Percentiles rank a stretch among this genome's conserved stretches.
phyloP scores from a whole-genome alignment of 2,329 filamentous ascomycete genomes.

The Fusarium veterinarium region DNA sequence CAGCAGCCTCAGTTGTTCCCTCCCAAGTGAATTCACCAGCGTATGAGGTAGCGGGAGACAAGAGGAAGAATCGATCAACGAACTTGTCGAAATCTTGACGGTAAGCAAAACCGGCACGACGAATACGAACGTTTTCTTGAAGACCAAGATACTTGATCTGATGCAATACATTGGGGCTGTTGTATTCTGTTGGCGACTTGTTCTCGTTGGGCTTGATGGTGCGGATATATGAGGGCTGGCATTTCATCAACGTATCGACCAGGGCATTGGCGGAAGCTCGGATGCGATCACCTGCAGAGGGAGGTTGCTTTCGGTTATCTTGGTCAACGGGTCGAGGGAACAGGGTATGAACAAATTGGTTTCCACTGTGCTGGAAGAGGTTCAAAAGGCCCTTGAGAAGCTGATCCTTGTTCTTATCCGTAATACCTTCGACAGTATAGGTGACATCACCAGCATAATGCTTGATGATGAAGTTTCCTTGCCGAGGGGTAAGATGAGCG shows the following conservation, averaged over 20 bases:
- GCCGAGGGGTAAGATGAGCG: constrained; percentile 88
- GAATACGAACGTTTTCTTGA: constrained; percentile 99
- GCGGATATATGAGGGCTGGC: constrained; percentile 95
- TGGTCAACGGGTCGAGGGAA: constrained; percentile 96
- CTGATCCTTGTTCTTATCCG: constrained; percentile 99
- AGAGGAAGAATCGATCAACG: constrained; percentile 93
- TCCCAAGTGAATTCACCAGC: constrained; percentile 98
- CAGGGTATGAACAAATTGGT: constrained; percentile 85
- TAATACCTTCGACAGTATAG: constrained; percentile 96
- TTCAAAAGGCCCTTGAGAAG: constrained; percentile 93
- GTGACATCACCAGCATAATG: constrained; percentile 98
- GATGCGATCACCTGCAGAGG: constrained; percentile 96
- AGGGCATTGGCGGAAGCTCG: constrained; percentile 94
- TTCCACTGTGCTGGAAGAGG: constrained; percentile 84
- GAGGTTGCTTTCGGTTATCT: constrained; percentile 93
- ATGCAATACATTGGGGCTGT: constrained; percentile 90
- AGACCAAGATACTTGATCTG: constrained; percentile 99
- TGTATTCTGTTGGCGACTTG: constrained; percentile 95
- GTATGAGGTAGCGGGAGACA: constrained; percentile 94
- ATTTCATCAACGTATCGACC: constrained; percentile 96
- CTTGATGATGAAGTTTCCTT: constrained; percentile 98
- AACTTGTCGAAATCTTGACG: constrained; percentile 98
- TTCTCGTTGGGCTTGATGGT: constrained; percentile 99
- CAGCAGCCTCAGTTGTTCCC: constrained; percentile 86
- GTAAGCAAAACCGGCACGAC: constrained; percentile 95